A percentile compares a stretch with the other conserved stretches of the same genome.
Conservation (phyloP, 139 green algal genomes). For the Chlamydomonas sphaeroides region DNA sequence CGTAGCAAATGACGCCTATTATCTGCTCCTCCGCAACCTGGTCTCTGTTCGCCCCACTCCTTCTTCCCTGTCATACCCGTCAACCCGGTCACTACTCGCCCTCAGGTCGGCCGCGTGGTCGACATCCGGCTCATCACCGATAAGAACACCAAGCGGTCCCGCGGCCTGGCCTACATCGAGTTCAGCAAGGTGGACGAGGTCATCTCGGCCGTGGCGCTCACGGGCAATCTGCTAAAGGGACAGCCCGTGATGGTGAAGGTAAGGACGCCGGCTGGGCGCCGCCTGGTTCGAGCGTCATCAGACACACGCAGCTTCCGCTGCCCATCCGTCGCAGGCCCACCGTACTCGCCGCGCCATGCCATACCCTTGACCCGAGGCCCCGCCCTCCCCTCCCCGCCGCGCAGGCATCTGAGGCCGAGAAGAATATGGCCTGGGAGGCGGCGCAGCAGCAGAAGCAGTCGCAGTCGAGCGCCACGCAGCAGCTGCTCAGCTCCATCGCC, state of each 20-base stretch:
- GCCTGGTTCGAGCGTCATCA: too few relatives aligned
- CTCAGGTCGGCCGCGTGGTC: slow-evolving; percentile 64
- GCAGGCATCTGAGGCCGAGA: slow-evolving; percentile 86
- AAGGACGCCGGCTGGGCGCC: too few relatives aligned
- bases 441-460: slow-evolving; percentile 72
- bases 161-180: slow-evolving; percentile 97
- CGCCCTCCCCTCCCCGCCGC: not conserved
- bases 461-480: slow-evolving; percentile 11
- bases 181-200: slow-evolving; percentile 76
- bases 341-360: too few relatives aligned
- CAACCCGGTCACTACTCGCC: too few relatives aligned
- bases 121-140: slow-evolving; percentile 96
- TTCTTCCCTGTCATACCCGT: not conserved
- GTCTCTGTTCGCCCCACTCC: not conserved
- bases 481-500: not conserved
- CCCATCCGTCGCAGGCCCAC: too few relatives aligned
- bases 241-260: slow-evolving; percentile 92
- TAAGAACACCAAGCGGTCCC: slow-evolving; percentile 85
- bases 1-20: too few relatives aligned
- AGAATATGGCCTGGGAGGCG: slow-evolving; percentile 96
- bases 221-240: slow-evolving; percentile 83
- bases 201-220: slow-evolving; percentile 84
- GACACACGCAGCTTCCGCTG: too few relatives aligned
- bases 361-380: too few relatives aligned
- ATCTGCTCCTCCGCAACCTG: not conserved